These are phyloP conservation scores for Fusarium hainanense DNA, from an alignment of 2,329 filamentous ascomycete species.

Conservation along the genomic window DNA sequence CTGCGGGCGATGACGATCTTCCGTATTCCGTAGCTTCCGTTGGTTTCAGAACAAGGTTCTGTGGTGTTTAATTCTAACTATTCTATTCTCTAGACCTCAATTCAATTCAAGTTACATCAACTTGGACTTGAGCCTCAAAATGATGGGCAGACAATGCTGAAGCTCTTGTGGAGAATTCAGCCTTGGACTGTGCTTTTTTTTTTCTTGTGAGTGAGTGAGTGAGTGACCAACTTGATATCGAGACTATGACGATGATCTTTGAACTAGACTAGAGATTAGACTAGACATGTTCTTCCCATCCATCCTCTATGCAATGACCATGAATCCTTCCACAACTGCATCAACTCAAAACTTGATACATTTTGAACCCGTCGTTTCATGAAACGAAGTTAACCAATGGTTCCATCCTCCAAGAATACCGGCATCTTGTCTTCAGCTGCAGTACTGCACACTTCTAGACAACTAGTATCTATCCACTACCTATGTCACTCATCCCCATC, in stretches of 20 bases:
- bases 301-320: background rate
- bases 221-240: background rate
- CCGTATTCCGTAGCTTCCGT: conserved; percentile 8
- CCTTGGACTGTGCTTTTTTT: conserved; percentile 8
- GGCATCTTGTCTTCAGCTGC: background rate
- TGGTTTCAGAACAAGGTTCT: background rate
- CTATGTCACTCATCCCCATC: conserved; percentile 7
- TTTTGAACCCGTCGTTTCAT: conserved; percentile 8
- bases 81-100: background rate
- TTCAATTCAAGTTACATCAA: background rate
- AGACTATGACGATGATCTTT: conserved; percentile 18
- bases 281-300: background rate
- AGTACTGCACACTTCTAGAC: background rate
- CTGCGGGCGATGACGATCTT: conserved; percentile 13
- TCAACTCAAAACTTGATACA: conserved; percentile 12
- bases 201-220: background rate
- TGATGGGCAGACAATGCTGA: conserved; percentile 7
- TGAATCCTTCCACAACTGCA: background rate
- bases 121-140: background rate
- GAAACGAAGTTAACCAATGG: background rate
- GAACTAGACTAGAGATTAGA: background rate
- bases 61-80: background rate
- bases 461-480: conserved; percentile 1
- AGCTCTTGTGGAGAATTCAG: conserved; percentile 17
- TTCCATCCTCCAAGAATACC: conserved; percentile 1